phyloP scores from a whole-genome alignment of 305 asterid species.

The Fraxinus nigra region DNA sequence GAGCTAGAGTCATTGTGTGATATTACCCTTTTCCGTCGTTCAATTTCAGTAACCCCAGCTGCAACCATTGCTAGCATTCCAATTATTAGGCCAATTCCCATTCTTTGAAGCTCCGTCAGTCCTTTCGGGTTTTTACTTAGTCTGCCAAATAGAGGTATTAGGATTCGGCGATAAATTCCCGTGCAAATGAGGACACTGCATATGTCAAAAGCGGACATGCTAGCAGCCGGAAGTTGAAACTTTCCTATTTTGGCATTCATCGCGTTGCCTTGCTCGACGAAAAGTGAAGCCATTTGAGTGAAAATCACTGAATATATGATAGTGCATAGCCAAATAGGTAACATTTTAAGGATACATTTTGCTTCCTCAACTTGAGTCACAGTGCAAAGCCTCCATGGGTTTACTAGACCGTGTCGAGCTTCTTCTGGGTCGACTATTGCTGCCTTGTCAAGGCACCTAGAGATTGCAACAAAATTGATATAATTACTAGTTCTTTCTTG shows the following conservation, averaged over 20 bases:
- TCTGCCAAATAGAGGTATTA: constrained; percentile 47
- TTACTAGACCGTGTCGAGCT: constrained; percentile 26
- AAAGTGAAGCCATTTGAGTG: constrained; percentile 83
- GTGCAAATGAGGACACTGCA: constrained; percentile 66
- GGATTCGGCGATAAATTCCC: constrained; percentile 47
- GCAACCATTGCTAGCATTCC: constrained; percentile 69
- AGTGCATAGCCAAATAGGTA: constrained; percentile 74
- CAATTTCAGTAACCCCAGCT: constrained; percentile 53
- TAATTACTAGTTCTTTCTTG: neutral
- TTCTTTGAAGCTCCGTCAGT: constrained; percentile 67
- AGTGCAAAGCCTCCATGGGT: constrained; percentile 67
- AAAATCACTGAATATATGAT: constrained; percentile 71
- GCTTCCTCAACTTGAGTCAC: constrained; percentile 81
- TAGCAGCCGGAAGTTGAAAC: constrained; percentile 68
- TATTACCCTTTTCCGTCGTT: constrained; percentile 36
- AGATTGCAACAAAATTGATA: neutral
- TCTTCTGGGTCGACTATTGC: constrained; percentile 39
- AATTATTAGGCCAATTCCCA: constrained; percentile 69
- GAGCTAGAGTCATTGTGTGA: constrained; percentile 35
- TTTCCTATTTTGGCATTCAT: constrained; percentile 47
- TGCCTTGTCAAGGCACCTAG: constrained; percentile 68
- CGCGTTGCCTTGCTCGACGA: constrained; percentile 72
- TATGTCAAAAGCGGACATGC: constrained; percentile 80
- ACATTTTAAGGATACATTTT: constrained; percentile 65
- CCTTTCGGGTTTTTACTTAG: constrained; percentile 59